These are phyloP conservation scores for Claviceps sp. DNA, from an alignment of 2,329 filamentous ascomycete species.

Conservation along the genomic window DNA sequence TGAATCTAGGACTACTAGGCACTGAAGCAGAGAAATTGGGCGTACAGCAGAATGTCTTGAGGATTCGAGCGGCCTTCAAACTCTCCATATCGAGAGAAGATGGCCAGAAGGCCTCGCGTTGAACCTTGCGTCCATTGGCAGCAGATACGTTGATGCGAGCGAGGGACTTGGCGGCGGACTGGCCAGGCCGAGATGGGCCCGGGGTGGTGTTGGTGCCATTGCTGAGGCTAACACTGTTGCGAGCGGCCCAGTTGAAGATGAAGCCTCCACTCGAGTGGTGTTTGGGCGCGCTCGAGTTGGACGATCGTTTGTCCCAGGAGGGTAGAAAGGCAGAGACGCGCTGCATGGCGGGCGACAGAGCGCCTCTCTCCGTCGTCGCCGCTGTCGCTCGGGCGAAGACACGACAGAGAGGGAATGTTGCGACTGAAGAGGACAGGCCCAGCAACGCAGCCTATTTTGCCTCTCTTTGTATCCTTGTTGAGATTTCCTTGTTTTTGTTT, in stretches of 20 bases:
- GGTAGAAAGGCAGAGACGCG: constrained; percentile 30
- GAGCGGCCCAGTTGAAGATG: constrained; percentile 33
- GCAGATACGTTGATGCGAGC: constrained; percentile 22
- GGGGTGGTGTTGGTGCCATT: constrained; percentile 6
- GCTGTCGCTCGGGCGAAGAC: constrained; percentile 19
- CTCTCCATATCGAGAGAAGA: constrained; percentile 76
- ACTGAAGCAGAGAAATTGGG: not conserved
- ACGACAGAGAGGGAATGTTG: constrained; percentile 18
- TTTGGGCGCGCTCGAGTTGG: constrained; percentile 16
- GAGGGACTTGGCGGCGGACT: constrained; percentile 10
- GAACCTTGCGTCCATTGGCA: constrained; percentile 20
- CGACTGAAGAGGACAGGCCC: constrained; percentile 10
- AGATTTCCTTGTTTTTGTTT: not conserved
- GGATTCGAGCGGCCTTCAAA: constrained; percentile 79
- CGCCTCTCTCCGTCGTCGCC: constrained; percentile 22
- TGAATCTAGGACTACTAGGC: not conserved
- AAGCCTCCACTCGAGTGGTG: constrained; percentile 8
- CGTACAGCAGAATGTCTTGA: constrained; percentile 79
- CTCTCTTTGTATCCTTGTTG: not conserved
- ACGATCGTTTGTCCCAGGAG: constrained; percentile 31
- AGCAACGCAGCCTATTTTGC: constrained; percentile 6
- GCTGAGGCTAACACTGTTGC: constrained; percentile 27
- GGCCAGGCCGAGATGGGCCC: not conserved
- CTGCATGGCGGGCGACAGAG: constrained; percentile 25
- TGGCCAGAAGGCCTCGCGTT: constrained; percentile 67